These are phyloP conservation scores for Schizochytrium sp. DNA, from an alignment of 108 stramenopile genomes.

Conservation along the genomic window DNA sequence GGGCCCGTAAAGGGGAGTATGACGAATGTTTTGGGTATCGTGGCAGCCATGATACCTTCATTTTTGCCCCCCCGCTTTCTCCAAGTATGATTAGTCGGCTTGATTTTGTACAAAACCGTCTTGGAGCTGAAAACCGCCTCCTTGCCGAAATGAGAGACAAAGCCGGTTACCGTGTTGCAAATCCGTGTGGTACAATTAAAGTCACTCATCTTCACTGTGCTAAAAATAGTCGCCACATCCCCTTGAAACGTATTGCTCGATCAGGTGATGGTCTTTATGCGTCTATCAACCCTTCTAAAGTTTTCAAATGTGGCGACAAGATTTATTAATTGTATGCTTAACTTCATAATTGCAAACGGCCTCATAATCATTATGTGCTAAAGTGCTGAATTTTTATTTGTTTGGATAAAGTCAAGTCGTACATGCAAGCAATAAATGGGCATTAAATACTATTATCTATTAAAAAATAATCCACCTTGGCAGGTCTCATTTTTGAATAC, in stretches of 20 bases:
- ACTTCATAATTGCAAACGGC: too few relatives aligned
- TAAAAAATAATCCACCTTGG: too few relatives aligned
- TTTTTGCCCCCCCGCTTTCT: conserved; percentile 37
- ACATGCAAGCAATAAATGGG: too few relatives aligned
- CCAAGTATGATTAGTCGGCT: background rate
- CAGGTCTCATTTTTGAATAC: too few relatives aligned
- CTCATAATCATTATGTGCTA: too few relatives aligned
- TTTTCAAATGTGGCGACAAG: conserved; percentile 2
- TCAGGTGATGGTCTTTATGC: conserved; percentile 25
- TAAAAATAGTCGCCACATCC: background rate
- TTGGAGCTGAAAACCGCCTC: conserved; percentile 44
- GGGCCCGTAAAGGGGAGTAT: background rate
- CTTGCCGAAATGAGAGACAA: background rate
- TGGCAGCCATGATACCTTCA: conserved; percentile 39
- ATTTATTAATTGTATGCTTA: conserved; percentile 10
- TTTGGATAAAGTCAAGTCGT: too few relatives aligned
- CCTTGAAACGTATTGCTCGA: background rate
- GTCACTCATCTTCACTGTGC: conserved; percentile 44
- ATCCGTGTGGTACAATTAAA: background rate
- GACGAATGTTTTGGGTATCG: conserved; percentile 33
- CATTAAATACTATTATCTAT: too few relatives aligned
- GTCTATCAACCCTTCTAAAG: background rate
- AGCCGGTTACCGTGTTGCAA: conserved; percentile 16
- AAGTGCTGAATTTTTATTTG: too few relatives aligned
- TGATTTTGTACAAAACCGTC: conserved; percentile 38